Evolutionary conservation across 2,329 filamentous ascomycete genomes (phyloP).

Genomic region (Teratosphaeria gauchensis): DNA sequence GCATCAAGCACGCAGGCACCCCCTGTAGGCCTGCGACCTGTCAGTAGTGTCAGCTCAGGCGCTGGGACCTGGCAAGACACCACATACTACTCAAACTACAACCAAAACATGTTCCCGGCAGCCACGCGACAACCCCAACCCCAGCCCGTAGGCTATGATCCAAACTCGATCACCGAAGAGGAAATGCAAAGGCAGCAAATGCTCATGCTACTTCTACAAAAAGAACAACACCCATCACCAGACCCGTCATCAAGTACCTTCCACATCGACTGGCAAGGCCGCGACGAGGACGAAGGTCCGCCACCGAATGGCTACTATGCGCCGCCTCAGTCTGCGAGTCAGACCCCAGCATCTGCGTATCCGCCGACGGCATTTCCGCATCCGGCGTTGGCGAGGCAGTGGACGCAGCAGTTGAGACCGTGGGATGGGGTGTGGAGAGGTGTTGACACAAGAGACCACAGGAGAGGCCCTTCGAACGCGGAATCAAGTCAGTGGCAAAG

Average conservation of each 20-base stretch:
- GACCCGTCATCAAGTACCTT: constrained; percentile 32
- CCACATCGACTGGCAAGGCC: constrained; percentile 29
- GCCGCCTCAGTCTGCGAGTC: constrained; percentile 2
- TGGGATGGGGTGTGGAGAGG: constrained; percentile 26
- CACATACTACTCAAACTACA: constrained; percentile 36
- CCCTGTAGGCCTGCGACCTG: background rate
- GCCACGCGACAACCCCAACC: constrained; percentile 10
- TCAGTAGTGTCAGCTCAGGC: constrained; percentile 7
- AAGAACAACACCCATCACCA: constrained; percentile 20
- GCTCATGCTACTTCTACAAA: constrained; percentile 34
- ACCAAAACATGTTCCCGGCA: constrained; percentile 38
- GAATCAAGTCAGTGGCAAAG: constrained; percentile 1
- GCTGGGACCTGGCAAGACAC: constrained; percentile 23
- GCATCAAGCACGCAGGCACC: background rate
- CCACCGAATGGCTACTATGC: constrained; percentile 21
- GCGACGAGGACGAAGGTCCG: constrained; percentile 17
- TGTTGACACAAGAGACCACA: constrained; percentile 8
- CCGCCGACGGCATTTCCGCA: constrained; percentile 9
- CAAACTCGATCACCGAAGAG: constrained; percentile 34
- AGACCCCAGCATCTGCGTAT: constrained; percentile 5
- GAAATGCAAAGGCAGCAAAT: constrained; percentile 43
- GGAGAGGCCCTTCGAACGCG: background rate
- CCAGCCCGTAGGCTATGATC: constrained; percentile 17
- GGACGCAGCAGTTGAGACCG: constrained; percentile 15
- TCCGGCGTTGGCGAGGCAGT: constrained; percentile 10